Base-by-base conservation (phyloP, 176 grass and related monocot species). In the Phoenix dactylifera region DNA sequence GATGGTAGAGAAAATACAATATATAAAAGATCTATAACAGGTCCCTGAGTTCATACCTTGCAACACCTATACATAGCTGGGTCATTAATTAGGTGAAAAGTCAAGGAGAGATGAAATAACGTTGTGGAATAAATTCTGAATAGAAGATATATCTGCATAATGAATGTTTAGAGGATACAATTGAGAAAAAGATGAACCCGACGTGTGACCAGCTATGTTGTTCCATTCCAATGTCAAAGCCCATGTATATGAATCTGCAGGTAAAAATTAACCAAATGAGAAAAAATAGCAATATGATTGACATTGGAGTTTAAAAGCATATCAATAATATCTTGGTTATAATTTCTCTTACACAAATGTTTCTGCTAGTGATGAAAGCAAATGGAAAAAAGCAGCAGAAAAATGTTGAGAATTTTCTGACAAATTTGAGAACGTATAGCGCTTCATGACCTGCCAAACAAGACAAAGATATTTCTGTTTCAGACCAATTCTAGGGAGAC, bases 141-240 rank as follows among this genome's bases (percentile, higher is more conserved):
- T 32, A 32, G 4, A 5, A 32, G 29, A 6, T 7, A 32, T 32
- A 32, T 32, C 29, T 32, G 4, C 5, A 7, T 7, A 7, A 7
- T 32, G 29, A 32, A 32, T 32, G 29, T 7, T 32, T 32, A 68
- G 17, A 97, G 92, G 92, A 97, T 97, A 97, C 92, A 71, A 97
- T 97, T 80, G 87, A 97, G 81, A 97, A 97, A 79, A 97, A 88
- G 70, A 91, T 97, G 74, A 97, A 97, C 55, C 87, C 84, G 29
- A 92, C 72, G 64, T 97, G 93, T 61, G 92, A 90, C 93, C 84
- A 97, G 73, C 93, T 97, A 79, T 97, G 93, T 65, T 97, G 78
- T 87, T 97, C 93, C 84, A 97, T 92, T 54, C 81, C 93, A 85
- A 97, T 97, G 80, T 97, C 93, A 64, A 97, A 97, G 48, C 93